Percentiles rank a stretch among this genome's conserved stretches.
Evolutionary conservation across 345 rosid species (phyloP).

Genomic region (Nasturtium officinale): DNA sequence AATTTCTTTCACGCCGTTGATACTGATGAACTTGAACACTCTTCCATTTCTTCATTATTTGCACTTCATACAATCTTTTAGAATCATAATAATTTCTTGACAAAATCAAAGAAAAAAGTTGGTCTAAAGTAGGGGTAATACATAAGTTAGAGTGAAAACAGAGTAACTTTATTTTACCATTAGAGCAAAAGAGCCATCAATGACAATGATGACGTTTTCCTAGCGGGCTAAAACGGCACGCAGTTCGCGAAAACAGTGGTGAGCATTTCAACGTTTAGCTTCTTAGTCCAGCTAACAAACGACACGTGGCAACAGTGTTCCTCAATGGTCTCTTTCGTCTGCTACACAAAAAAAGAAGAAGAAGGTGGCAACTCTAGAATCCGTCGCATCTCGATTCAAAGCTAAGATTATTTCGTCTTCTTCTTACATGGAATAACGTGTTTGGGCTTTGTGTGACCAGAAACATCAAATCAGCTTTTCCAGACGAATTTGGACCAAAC

Average conservation of each 20-base stretch:
- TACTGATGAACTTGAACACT: neutral
- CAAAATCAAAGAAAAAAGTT: neutral
- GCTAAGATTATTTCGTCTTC: conserved; percentile 30
- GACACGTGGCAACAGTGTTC: conserved; percentile 43
- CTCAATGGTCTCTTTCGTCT: conserved; percentile 31
- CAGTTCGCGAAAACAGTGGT: neutral
- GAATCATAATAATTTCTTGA: neutral
- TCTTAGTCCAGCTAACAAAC: conserved; percentile 21
- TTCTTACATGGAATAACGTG: conserved; percentile 33
- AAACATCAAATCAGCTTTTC: conserved; percentile 26
- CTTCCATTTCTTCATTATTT: neutral
- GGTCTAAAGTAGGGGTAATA: neutral
- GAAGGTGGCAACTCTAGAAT: conserved; percentile 17
- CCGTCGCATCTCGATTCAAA: conserved; percentile 25
- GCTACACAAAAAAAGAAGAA: neutral
- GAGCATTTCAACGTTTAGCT: conserved; percentile 36
- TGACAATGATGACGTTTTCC: conserved; percentile 29
- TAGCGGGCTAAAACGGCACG: conserved; percentile 34
- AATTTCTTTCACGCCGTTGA: neutral
- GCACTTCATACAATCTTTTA: conserved; percentile 6
- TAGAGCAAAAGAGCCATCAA: neutral
- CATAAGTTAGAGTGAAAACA: neutral
- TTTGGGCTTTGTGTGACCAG: conserved; percentile 22
- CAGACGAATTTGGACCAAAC: conserved; percentile 9
- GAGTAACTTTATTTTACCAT: conserved; percentile 1